phyloP scores from a whole-genome alignment of 2,329 filamentous ascomycete species.

The Colletotrichum horii region DNA sequence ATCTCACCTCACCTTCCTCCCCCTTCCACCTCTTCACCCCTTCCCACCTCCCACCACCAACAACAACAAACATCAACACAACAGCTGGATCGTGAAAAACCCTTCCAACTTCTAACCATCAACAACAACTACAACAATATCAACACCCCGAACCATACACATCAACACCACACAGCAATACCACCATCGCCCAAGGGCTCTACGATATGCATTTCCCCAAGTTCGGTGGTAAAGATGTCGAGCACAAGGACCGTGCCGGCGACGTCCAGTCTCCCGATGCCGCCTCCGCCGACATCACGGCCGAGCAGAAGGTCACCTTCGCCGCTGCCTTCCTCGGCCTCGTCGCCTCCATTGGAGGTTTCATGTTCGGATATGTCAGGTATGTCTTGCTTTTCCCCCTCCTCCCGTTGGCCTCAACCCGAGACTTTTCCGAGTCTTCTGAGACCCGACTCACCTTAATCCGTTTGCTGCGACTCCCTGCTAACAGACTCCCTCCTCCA shows the following conservation, averaged over 20 bases:
- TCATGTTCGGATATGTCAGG: constrained; percentile 65
- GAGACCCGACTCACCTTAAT: neutral
- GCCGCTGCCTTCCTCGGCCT: constrained; percentile 53
- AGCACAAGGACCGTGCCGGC: constrained; percentile 10
- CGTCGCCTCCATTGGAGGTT: constrained; percentile 59
- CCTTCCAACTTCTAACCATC: neutral
- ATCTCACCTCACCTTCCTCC: neutral
- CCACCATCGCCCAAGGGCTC: neutral
- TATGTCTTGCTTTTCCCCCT: constrained; percentile 30
- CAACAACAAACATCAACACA: neutral
- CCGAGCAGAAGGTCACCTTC: constrained; percentile 37
- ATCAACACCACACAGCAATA: neutral
- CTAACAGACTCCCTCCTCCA: constrained; percentile 25
- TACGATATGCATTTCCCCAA: constrained; percentile 15
- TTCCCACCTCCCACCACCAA: neutral
- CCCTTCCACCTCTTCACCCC: neutral
- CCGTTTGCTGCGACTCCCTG: neutral
- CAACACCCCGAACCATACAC: neutral
- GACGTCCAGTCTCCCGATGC: neutral
- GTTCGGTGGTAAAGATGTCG: constrained; percentile 14
- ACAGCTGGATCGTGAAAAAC: neutral
- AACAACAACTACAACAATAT: neutral
- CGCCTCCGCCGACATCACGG: constrained; percentile 1
- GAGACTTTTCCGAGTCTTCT: neutral
- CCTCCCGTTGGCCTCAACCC: neutral